Evolutionary conservation across 805 yeast genomes (phyloP), one percentile per base, ranked within the genome.

Genomic region (Nakazawaea ambrosiae): DNA sequence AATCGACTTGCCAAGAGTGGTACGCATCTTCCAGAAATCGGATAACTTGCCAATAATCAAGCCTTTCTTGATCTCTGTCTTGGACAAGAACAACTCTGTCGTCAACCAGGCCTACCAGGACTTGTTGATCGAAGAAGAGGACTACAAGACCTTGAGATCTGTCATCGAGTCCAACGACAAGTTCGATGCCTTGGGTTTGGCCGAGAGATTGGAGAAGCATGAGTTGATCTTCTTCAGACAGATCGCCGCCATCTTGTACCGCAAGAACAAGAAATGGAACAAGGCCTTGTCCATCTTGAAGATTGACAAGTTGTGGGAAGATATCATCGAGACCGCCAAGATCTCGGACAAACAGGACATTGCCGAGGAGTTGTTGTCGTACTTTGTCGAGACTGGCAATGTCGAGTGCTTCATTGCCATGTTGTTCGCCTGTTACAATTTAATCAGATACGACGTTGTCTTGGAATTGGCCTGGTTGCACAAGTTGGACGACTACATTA

Each of bases 41-140:
- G 97, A 92, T 61, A 90, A 92, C 66, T 73, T 92, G 61, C 98
- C 98, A 49, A 73, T 92, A 70, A 82, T 92, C 62, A 89, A 90
- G 66, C 92, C 97, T 49, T 92, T 92, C 69, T 73, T 92, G 60
- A 83, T 89, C 42, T 83, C 90, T 29, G 96, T 92, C 11, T 77
- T 89, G 61, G 83, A 78, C 35, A 89, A 87, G 70, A 92, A 92
- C 67, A 79, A 84, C 56, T 77, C 90, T 12, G 79, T 88, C 43
- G 97, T 92, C 31, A 92, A 92, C 64, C 79, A 81, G 52, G 97
- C 97, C 11, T 90, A 90, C 65, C 97, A 92, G 57, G 96, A 89
- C 53, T 64, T 92, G 53, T 73, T 92, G 65, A 87, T 92, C 47
- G 98, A 92, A 66, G 97, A 92, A 64, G 94, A 88, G 61, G 97